Base-by-base conservation (phyloP, 2,329 filamentous ascomycete species). In the Penicillium sp. region DNA sequence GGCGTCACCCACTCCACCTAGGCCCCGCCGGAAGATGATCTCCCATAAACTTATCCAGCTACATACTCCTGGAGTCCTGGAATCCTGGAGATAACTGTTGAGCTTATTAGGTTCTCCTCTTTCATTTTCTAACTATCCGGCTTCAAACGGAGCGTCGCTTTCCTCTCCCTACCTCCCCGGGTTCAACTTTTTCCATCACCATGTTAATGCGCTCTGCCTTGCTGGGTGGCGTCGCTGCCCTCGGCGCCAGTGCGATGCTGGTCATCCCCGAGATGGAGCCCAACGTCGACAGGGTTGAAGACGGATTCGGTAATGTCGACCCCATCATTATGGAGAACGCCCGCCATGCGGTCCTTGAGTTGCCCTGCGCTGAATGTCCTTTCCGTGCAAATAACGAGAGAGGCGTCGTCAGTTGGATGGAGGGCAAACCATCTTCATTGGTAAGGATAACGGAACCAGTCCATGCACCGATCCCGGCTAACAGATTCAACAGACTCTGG, bases 321-420 rank as follows among this genome's bases (percentile, higher is more conserved):
- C 65, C 62, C 0, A 19, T 64, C 18, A 59, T 65, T 33, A 44
- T 57, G 12, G 56, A 62, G 27, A 53, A 65, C 38, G 55, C 60
- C 11, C 60, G 62, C 39, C 53, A 64, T 40, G 55, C 64, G 29
- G 52, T 58, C 16, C 49, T 73, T 37, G 62, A 64, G 22, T 57
- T 73, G 16, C 52, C 57, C 38, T 74, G 71, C 55, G 59, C 61
- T 28, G 67, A 72, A 36, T 74, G 71, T 46, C 71, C 70, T 1
- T 69, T 73, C 56, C 65, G 65, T 28, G 59, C 66, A 50, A 43
- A 62, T 12, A 50, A 54, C 29, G 54, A 61, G 8, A 59, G 66
- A 52, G 64, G 65, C 14, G 51, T 55, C 27, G 58, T 64, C 53
- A 62, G 52, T 60, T 67, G 65, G 66, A 59, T 63, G 48, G 64